Evolutionary conservation across 768 basidiomycete genomes (phyloP).

Genomic region (Stropharia rugosoannulata): DNA sequence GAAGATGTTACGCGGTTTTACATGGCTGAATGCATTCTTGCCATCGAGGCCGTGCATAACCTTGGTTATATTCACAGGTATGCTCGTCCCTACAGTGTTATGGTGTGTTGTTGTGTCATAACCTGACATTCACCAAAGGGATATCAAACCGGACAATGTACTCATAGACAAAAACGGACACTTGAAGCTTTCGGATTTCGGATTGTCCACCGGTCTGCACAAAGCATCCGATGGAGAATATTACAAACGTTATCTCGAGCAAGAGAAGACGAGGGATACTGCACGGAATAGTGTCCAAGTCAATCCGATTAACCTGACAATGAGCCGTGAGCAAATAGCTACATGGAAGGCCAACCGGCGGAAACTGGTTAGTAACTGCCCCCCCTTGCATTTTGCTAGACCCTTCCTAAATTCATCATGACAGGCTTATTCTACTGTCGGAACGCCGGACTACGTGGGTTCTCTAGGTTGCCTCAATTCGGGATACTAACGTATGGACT

Average conservation of each 20-base stretch:
- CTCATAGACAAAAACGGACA: conserved; percentile 97
- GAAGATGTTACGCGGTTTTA: conserved; percentile 99
- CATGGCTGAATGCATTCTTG: conserved; percentile 97
- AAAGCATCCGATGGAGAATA: conserved; percentile 93
- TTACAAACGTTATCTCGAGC: conserved; percentile 89
- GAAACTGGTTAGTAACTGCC: conserved; percentile 65
- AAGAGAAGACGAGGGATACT: conserved; percentile 59
- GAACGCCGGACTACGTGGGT: conserved; percentile 62
- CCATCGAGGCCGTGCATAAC: conserved; percentile 97
- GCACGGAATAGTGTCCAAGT: conserved; percentile 96
- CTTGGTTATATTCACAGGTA: conserved; percentile 99
- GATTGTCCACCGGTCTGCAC: conserved; percentile 96
- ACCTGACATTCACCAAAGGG: conserved; percentile 45
- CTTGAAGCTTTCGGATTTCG: conserved; percentile 97
- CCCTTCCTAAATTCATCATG: background rate
- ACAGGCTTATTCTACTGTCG: conserved; percentile 92
- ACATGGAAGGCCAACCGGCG: conserved; percentile 99
- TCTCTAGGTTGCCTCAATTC: background rate
- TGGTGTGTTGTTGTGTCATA: background rate
- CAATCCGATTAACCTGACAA: conserved; percentile 95
- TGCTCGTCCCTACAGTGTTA: conserved; percentile 20
- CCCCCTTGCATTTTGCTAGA: conserved; percentile 3
- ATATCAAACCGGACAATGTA: conserved; percentile 99
- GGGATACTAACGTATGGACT: conserved; percentile 22
- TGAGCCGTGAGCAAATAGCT: conserved; percentile 95